Evolutionary conservation across 78 protist genomes (phyloP).

Genomic region (Dictyostelium intermedium): DNA sequence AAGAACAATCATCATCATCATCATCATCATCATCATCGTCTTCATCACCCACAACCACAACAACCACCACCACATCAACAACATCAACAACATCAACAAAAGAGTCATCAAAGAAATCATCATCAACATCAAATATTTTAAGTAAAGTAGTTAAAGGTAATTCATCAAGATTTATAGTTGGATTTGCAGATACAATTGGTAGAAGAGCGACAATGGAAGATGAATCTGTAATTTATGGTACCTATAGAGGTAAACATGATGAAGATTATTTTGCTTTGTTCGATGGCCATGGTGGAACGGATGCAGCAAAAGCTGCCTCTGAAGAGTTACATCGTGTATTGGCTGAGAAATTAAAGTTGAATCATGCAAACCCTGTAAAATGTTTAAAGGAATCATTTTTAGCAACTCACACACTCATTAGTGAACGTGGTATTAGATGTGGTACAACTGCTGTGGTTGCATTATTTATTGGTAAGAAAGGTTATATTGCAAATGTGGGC

Average conservation of each 20-base stretch:
- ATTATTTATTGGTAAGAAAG: conserved; percentile 61
- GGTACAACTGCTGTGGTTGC: conserved; percentile 88
- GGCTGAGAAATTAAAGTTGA: conserved; percentile 23
- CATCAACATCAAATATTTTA: neutral
- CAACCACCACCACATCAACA: neutral
- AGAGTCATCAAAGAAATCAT: neutral
- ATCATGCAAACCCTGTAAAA: conserved; percentile 26
- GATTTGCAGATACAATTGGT: conserved; percentile 88
- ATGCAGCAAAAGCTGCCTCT: conserved; percentile 64
- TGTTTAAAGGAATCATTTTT: conserved; percentile 58
- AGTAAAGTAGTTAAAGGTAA: conserved; percentile 37
- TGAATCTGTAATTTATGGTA: conserved; percentile 63
- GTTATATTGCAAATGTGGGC: conserved; percentile 88
- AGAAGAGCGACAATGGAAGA: conserved; percentile 90
- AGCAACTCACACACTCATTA: neutral
- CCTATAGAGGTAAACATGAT: conserved; percentile 70
- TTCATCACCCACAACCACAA: neutral
- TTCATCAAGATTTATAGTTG: conserved; percentile 77
- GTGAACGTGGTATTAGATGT: conserved; percentile 51
- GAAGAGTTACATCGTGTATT: conserved; percentile 36
- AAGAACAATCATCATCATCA: neutral
- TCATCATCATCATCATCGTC: neutral
- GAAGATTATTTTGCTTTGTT: conserved; percentile 84
- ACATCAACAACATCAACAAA: neutral
- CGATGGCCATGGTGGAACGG: conserved; percentile 90